A percentile compares a stretch with the other conserved stretches of the same genome.
Evolutionary conservation across 2,329 filamentous ascomycete species (phyloP).

Genomic region (Fusarium sp.): DNA sequence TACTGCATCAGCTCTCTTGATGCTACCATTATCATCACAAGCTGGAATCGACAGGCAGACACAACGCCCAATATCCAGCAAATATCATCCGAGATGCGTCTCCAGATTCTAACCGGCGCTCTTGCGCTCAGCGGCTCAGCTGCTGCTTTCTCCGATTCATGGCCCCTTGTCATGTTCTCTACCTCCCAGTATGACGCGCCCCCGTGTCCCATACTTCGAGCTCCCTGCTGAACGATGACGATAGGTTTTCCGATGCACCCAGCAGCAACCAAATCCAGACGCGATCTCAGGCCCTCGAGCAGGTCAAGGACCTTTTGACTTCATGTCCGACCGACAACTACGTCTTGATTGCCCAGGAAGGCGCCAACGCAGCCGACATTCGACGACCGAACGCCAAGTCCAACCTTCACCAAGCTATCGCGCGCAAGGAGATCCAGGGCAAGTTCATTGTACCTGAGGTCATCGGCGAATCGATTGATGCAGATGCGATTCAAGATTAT

Average conservation of each 20-base stretch:
- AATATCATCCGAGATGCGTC: slow-evolving; percentile 61
- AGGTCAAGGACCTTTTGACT: slow-evolving; percentile 65
- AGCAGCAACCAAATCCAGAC: slow-evolving; percentile 61
- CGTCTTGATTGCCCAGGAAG: slow-evolving; percentile 81
- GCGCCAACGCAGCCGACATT: slow-evolving; percentile 77
- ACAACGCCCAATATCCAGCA: slow-evolving; percentile 39
- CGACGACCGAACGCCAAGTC: slow-evolving; percentile 61
- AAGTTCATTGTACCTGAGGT: slow-evolving; percentile 67
- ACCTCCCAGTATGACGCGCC: slow-evolving; percentile 74
- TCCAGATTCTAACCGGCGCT: slow-evolving; percentile 61
- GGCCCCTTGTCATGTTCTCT: slow-evolving; percentile 90
- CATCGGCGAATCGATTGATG: slow-evolving; percentile 59
- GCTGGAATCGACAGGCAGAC: slow-evolving; percentile 44
- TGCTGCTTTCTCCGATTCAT: slow-evolving; percentile 84
- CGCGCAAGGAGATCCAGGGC: slow-evolving; percentile 50
- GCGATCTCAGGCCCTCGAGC: slow-evolving; percentile 55
- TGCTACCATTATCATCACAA: slow-evolving; percentile 37
- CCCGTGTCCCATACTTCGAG: slow-evolving; percentile 31
- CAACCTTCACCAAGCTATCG: slow-evolving; percentile 60
- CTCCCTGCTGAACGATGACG: slow-evolving; percentile 38
- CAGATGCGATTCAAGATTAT: slow-evolving; percentile 55
- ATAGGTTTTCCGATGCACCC: slow-evolving; percentile 50
- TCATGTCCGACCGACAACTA: slow-evolving; percentile 80
- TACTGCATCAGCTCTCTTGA: slow-evolving; percentile 42
- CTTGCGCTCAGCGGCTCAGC: slow-evolving; percentile 68